Conservation (phyloP, 495 filamentous ascomycete genomes). For the Aspergillus ostianus region DNA sequence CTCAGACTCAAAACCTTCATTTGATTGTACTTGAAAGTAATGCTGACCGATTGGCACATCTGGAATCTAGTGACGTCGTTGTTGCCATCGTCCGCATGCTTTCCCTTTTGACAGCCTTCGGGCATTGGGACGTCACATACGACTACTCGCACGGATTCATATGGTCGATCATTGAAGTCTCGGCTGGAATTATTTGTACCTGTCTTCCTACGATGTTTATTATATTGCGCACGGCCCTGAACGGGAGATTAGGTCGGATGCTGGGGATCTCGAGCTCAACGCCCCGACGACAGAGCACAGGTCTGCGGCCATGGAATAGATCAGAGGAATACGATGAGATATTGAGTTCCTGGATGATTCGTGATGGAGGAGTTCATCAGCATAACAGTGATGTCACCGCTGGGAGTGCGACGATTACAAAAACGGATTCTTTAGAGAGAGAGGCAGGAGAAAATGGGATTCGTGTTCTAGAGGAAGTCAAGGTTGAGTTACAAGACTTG, state of each 20-base stretch:
- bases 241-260: conserved; percentile 3
- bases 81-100: conserved; percentile 6
- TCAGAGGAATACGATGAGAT: not conserved
- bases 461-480: conserved; percentile 4
- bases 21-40: too few relatives aligned
- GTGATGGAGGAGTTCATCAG: not conserved
- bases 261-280: conserved; percentile 2
- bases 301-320: not conserved
- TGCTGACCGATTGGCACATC: not conserved
- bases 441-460: not conserved
- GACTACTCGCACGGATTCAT: conserved; percentile 17
- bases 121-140: conserved; percentile 27
- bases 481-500: not conserved
- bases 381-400: not conserved
- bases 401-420: not conserved
- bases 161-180: conserved; percentile 34
- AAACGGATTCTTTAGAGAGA: too few relatives aligned
- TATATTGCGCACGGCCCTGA: conserved; percentile 11
- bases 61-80: not conserved
- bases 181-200: conserved; percentile 31
- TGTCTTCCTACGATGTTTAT: conserved; percentile 33
- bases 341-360: not conserved
- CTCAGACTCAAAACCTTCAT: too few relatives aligned
- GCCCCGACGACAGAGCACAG: not conserved
- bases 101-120: conserved; percentile 17